Evolutionary conservation across 2,329 filamentous ascomycete genomes (phyloP), one percentile per base, ranked within the genome.

Genomic region (Torrubiella hemipterigena): DNA sequence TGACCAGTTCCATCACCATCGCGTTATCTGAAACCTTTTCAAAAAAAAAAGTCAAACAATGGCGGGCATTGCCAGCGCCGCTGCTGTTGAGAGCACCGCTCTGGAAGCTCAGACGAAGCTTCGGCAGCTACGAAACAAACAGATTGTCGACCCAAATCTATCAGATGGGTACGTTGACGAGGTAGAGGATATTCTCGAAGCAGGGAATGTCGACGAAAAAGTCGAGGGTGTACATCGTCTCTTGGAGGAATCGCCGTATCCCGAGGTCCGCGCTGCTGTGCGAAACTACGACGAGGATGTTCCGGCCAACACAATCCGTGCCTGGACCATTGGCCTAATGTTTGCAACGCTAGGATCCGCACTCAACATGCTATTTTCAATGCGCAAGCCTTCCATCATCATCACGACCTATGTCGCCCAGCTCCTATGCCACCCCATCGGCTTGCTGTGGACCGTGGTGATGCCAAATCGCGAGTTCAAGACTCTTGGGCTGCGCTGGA

Each of bases 381-480:
- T 64, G 22, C 52, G 59, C n/a, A 62, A 63, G 35, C 61, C 61
- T 1, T 54, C 55, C 6, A 56, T 64, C 5, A 54, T 54, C 31
- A 64, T 65, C 28, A 57, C 61, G 6, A 56, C 58, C 1, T 49
- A 63, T 12, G 61, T 65, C 0, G 59, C 61, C 1, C 57, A 64
- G 40, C 43, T 65, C 17, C 39, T 64, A 12, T 59, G 58, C 10
- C 62, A 52, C 31, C 59, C 61, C 2, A 41, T 60, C 9, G 61
- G 61, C 4, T 50, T 59, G 15, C 42, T 45, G 7, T 40, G 62
- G 5, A 56, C 59, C 8, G 55, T 54, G 16, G 21, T 51, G 4
- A 45, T 63, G 5, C 61, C 59, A 1, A 44, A 61, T 23, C 45
- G 44, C 33, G 35, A 26, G 17, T 14, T 36, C 17, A 32, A 29